Base-by-base conservation (phyloP, 306 rosid genomes). In the Rosa chinensis region DNA sequence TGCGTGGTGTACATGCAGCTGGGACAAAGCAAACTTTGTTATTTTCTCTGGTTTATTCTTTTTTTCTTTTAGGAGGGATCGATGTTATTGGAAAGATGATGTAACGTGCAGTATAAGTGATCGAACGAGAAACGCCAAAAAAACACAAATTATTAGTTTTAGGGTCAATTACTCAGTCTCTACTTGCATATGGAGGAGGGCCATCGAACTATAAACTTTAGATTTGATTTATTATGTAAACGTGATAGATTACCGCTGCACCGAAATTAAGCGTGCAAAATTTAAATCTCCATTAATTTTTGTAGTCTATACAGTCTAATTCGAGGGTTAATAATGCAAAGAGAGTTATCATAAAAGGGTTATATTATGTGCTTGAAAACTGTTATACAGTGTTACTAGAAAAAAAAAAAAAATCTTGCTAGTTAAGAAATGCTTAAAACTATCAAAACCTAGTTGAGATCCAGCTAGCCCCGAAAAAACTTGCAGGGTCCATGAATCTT, bases 11-110 rank as follows among this genome's bases (percentile, higher is more conserved):
- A 63, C 73, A 68, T 28, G 76, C 56, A 78, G 20, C 12, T 4
- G 25, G 18, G 40, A 77, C 68, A 87, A 58, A 58, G 32, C 44
- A 17, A 73, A 17, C 37, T 80, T 80, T 68, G 21, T 73, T 66
- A n/a, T 48, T 28, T 72, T 20, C 28, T n/a, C 43, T 32, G 13
- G 49, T 48, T 35, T 45, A 17, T 32, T 70, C 45, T 35, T n/a
- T 14, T 50, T 80, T 16, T 56, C 48, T 58, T 25, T 7, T 25
- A 44, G 16, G 77, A 49, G 47, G 70, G 64, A 13, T 48, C 47
- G 8, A 70, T 47, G 44, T 71, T n/a, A 48, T 70, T 61, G 76
- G 39, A 75, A 59, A 43, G 28, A 17, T 58, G 70, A 59, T 28
- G 78, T 75, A 45, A 25, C 32, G 5, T 23, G 70, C 78, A 75